Evolutionary conservation across 2,329 filamentous ascomycete species (phyloP).

Genomic region (Curvularia spicifera): DNA sequence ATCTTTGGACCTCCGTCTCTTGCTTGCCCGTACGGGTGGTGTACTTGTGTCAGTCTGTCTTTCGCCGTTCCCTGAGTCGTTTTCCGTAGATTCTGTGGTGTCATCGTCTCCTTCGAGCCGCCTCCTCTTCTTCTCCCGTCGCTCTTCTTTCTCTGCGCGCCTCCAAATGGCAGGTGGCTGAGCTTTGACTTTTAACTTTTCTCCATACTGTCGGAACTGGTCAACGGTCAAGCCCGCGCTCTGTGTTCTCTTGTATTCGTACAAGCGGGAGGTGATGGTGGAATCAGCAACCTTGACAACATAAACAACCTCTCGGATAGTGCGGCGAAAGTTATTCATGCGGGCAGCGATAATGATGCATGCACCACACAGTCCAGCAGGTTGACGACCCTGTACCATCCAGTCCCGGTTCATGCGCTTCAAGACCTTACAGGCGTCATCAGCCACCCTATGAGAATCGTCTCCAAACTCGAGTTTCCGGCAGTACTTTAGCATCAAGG

Average conservation of each 20-base stretch:
- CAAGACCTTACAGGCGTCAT: slow-evolving; percentile 85
- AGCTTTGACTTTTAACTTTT: slow-evolving; percentile 67
- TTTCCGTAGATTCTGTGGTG: slow-evolving; percentile 10
- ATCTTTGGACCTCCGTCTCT: slow-evolving; percentile 34
- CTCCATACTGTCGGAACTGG: slow-evolving; percentile 76
- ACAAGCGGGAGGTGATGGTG: slow-evolving; percentile 87
- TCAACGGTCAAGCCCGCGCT: slow-evolving; percentile 85
- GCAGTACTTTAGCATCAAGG: slow-evolving; percentile 89
- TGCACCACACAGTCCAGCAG: slow-evolving; percentile 91
- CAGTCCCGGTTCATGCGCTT: slow-evolving; percentile 95
- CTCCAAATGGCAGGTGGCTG: slow-evolving; percentile 79
- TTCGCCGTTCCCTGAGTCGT: slow-evolving; percentile 10
- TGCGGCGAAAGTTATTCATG: slow-evolving; percentile 97
- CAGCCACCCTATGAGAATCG: slow-evolving; percentile 80
- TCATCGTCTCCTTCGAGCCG: slow-evolving; percentile 18
- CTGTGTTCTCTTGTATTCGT: slow-evolving; percentile 88
- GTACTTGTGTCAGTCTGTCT: slow-evolving; percentile 19
- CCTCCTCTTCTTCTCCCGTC: slow-evolving; percentile 39
- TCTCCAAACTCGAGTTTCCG: slow-evolving; percentile 89
- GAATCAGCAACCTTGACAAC: slow-evolving; percentile 95
- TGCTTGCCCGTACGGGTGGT: slow-evolving; percentile 25
- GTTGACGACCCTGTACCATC: slow-evolving; percentile 94
- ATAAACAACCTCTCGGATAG: slow-evolving; percentile 93
- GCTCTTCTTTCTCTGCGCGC: slow-evolving; percentile 59
- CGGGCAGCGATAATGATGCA: slow-evolving; percentile 93